Conservation (phyloP, 352 stramenopile genomes). For the Phytopythium litorale region DNA sequence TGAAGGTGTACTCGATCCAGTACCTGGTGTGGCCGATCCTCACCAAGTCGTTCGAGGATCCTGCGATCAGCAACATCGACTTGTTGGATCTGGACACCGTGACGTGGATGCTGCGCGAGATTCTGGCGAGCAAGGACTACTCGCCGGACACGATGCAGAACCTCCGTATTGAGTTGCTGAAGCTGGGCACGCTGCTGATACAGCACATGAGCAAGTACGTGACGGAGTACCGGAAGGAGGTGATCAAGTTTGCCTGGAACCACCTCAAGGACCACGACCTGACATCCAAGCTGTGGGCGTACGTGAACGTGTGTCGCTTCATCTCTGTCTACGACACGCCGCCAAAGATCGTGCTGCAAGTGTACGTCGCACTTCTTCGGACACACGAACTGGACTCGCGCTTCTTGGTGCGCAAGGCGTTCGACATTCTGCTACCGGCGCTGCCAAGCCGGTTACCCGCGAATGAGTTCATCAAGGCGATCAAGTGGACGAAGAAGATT, state of each 20-base stretch:
- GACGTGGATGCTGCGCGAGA: slow-evolving; percentile 87
- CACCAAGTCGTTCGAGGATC: slow-evolving; percentile 81
- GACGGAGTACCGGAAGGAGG: slow-evolving; percentile 92
- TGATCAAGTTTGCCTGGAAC: slow-evolving; percentile 99
- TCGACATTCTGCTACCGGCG: slow-evolving; percentile 95
- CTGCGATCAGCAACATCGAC: slow-evolving; percentile 66
- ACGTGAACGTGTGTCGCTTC: slow-evolving; percentile 97
- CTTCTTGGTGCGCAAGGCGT: slow-evolving; percentile 91
- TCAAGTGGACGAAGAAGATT: slow-evolving; percentile 98
- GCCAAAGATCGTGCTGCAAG: slow-evolving; percentile 96
- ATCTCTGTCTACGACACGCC: slow-evolving; percentile 96
- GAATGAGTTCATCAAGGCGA: slow-evolving; percentile 94
- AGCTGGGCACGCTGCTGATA: slow-evolving; percentile 95
- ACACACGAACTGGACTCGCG: slow-evolving; percentile 94
- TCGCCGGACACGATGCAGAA: slow-evolving; percentile 66
- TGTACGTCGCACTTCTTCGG: slow-evolving; percentile 93
- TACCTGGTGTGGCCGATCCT: slow-evolving; percentile 94
- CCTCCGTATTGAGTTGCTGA: slow-evolving; percentile 90
- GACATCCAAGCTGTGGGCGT: slow-evolving; percentile 96
- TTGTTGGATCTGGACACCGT: slow-evolving; percentile 86
- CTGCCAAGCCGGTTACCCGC: slow-evolving; percentile 86
- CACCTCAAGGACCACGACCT: slow-evolving; percentile 94
- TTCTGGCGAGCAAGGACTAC: slow-evolving; percentile 83
- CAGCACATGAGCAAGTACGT: slow-evolving; percentile 94
- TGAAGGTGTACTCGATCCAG: slow-evolving; percentile 93